Percentiles rank a stretch among this genome's conserved stretches.
Conservation (phyloP, 1,284 basidiomycete genomes). For the Leccinum pachyderme region DNA sequence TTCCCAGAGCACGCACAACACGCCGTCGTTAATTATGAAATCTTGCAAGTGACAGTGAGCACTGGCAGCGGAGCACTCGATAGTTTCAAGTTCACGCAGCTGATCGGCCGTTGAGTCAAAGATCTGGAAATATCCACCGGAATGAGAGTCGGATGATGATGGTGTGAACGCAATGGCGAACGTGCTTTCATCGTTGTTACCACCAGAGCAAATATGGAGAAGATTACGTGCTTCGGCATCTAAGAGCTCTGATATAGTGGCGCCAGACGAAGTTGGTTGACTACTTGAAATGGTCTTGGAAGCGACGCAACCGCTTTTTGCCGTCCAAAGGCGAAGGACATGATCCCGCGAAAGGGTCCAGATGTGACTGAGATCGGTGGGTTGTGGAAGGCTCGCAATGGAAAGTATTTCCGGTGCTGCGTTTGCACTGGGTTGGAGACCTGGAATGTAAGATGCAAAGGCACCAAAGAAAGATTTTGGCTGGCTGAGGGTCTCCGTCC, state of each 20-base stretch:
- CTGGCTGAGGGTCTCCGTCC: conserved; percentile 64
- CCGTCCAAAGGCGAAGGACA: conserved; percentile 80
- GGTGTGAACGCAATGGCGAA: conserved; percentile 65
- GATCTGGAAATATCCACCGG: conserved; percentile 71
- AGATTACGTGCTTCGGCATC: conserved; percentile 59
- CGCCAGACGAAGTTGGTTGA: conserved; percentile 25
- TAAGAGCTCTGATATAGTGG: conserved; percentile 46
- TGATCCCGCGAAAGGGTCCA: conserved; percentile 90
- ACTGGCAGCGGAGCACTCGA: conserved; percentile 58
- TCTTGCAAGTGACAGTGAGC: conserved; percentile 73
- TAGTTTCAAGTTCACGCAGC: conserved; percentile 51
- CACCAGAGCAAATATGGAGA: conserved; percentile 52
- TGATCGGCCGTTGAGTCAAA: conserved; percentile 53
- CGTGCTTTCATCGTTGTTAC: conserved; percentile 42
- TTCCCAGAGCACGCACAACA: conserved; percentile 72
- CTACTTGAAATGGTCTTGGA: conserved; percentile 48
- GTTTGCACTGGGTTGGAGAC: conserved; percentile 44
- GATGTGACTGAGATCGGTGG: conserved; percentile 67
- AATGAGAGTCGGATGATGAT: conserved; percentile 54
- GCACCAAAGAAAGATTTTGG: conserved; percentile 62
- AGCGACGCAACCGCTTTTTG: conserved; percentile 65
- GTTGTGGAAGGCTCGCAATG: conserved; percentile 64
- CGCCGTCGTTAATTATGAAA: conserved; percentile 55
- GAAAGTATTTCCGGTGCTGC: conserved; percentile 61
- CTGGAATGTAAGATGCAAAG: conserved; percentile 64